phyloP scores from a whole-genome alignment of 148 eudicot species.

The Persicaria tinctoria region DNA sequence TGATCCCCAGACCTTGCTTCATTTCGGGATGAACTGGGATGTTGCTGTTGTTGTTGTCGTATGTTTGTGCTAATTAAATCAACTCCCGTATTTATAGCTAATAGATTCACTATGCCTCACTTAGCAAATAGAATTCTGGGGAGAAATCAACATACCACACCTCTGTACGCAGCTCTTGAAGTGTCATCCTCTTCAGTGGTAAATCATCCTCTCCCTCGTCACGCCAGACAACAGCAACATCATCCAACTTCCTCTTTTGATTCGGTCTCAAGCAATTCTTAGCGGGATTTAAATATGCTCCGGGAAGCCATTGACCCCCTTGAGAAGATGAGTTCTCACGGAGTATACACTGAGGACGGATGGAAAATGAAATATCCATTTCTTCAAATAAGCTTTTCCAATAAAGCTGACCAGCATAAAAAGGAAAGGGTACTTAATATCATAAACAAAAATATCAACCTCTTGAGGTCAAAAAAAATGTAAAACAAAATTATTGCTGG shows the following conservation, averaged over 20 bases:
- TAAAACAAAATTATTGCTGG: neutral
- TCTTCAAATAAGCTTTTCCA: constrained; percentile 70
- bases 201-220: constrained; percentile 69
- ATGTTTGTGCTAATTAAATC: too few relatives aligned
- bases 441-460: neutral
- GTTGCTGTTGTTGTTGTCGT: too few relatives aligned
- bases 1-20: too few relatives aligned
- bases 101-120: neutral
- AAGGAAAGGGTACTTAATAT: neutral
- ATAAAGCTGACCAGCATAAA: constrained; percentile 38
- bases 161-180: constrained; percentile 51
- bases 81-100: too few relatives aligned
- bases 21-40: too few relatives aligned
- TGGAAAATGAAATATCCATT: constrained; percentile 55
- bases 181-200: constrained; percentile 56
- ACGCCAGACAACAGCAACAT: constrained; percentile 62
- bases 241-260: constrained; percentile 45
- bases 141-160: constrained; percentile 54
- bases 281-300: constrained; percentile 67
- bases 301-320: constrained; percentile 92
- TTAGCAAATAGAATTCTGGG: neutral
- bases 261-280: constrained; percentile 54
- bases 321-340: constrained; percentile 49
- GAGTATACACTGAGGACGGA: constrained; percentile 55
- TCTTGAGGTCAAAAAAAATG: neutral